Evolutionary conservation across 257 asterid genomes (phyloP), one percentile per base, ranked within the genome.

Genomic region (Plantago elongata): DNA sequence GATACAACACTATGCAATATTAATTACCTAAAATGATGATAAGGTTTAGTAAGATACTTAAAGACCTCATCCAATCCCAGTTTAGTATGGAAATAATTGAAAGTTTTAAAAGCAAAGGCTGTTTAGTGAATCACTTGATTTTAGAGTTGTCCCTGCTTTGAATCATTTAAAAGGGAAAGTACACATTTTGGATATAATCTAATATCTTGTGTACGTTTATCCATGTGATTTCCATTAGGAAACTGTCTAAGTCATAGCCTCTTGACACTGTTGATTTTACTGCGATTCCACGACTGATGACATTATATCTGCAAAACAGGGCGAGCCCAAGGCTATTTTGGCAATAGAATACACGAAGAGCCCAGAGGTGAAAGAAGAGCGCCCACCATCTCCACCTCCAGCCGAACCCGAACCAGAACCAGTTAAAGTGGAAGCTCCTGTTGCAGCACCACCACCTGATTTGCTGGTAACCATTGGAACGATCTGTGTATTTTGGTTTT

Each of bases 271-370:
- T 34, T 34, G 40, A 34, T 34, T 34, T 34, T 4, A 34, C 8
- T 34, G 40, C 40, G 40, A 1, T 34, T 1, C 40, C 40, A 4
- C 8, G 40, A 34, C 40, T 34, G 40, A 34, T 34, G 40, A 34
- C 40, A 34, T 1, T 34, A 34, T 34, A 54, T 44, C 7, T 22
- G 67, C 45, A 29, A 54, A 71, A 72, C 83, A 79, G 76, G 69
- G 34, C 67, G 95, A 86, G 76, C 76, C 95, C 46, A 89, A 85
- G 78, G 81, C 74, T 17, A 71, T 78, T 54, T 76, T 93, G 68
- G 92, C 99, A 15, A 81, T 89, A 7, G 99, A 93, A 78, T 75
- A 89, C 82, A 82, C 74, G 69, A 85, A 81, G 78, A 72, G 64
- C 49, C 63, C 87, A 5, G 97, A 81, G 63, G 84, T 68, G 67